Evolutionary conservation across 2,329 filamentous ascomycete genomes (phyloP).

Genomic region (Trichoderma sp.): DNA sequence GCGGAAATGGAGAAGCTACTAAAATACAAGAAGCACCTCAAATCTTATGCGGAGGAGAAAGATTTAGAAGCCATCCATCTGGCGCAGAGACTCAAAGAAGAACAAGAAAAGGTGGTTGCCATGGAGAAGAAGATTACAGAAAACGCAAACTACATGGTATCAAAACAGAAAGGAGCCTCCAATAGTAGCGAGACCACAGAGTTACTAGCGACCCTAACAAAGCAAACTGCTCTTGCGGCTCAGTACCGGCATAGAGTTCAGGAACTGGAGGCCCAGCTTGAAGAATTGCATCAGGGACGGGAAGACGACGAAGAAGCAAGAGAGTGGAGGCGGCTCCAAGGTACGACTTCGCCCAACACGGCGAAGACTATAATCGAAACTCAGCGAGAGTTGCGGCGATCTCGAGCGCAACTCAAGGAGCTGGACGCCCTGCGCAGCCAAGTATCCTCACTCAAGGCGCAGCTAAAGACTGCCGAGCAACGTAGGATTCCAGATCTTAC

Average conservation of each 20-base stretch:
- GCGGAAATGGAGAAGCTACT: conserved; percentile 77
- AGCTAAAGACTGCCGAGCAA: conserved; percentile 52
- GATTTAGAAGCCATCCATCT: conserved; percentile 71
- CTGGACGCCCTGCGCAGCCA: conserved; percentile 57
- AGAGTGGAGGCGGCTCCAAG: conserved; percentile 40
- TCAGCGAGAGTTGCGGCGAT: conserved; percentile 58
- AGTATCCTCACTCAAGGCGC: conserved; percentile 55
- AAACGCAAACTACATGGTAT: conserved; percentile 59
- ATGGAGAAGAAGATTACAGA: conserved; percentile 68
- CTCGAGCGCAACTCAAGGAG: conserved; percentile 58
- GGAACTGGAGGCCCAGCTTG: conserved; percentile 58
- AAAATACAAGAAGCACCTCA: conserved; percentile 78
- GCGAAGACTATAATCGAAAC: conserved; percentile 58
- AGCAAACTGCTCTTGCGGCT: conserved; percentile 60
- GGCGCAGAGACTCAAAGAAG: conserved; percentile 66
- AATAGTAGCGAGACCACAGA: conserved; percentile 52
- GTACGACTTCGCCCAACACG: conserved; percentile 52
- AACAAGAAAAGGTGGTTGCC: conserved; percentile 65
- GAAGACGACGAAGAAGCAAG: conserved; percentile 37
- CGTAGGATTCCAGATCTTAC: conserved; percentile 35
- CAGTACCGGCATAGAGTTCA: conserved; percentile 64
- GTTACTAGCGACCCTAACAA: conserved; percentile 57
- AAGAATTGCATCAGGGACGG: conserved; percentile 45
- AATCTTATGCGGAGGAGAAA: conserved; percentile 77
- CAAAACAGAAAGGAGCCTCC: conserved; percentile 39